A percentile compares a stretch with the other conserved stretches of the same genome.
phyloP scores from a whole-genome alignment of 768 basidiomycete species.

The Podaxis mareebaensis region DNA sequence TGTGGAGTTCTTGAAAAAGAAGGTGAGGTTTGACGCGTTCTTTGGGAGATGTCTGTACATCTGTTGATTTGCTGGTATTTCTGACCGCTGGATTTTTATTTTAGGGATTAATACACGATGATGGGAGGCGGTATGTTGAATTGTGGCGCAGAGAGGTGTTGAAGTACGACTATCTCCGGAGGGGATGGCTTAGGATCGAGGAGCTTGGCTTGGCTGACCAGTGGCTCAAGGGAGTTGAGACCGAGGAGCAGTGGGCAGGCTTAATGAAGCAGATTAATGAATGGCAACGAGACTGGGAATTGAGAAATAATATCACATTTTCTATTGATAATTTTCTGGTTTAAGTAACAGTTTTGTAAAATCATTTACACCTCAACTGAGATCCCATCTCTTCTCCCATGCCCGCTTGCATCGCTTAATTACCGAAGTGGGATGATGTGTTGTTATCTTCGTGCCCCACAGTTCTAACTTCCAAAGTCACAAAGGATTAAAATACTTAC shows the following conservation, averaged over 20 bases:
- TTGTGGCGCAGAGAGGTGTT: conserved; percentile 43
- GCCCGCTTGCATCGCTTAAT: neutral
- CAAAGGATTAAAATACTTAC: neutral
- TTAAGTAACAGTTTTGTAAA: neutral
- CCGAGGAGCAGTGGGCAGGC: conserved; percentile 51
- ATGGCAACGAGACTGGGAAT: conserved; percentile 58
- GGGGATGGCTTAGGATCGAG: conserved; percentile 49
- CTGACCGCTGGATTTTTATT: conserved; percentile 5
- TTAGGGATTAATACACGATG: conserved; percentile 40
- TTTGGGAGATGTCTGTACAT: neutral
- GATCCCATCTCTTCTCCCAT: conserved; percentile 1
- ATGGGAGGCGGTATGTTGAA: conserved; percentile 49
- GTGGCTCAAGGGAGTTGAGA: conserved; percentile 52
- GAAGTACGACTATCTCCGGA: conserved; percentile 33
- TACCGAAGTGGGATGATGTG: neutral
- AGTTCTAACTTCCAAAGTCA: neutral
- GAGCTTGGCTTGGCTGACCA: conserved; percentile 34
- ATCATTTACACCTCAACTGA: conserved; percentile 14
- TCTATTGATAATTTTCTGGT: neutral
- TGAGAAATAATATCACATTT: conserved; percentile 26
- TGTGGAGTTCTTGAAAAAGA: conserved; percentile 32
- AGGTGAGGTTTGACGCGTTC: conserved; percentile 24
- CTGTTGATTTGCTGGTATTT: neutral
- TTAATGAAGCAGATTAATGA: conserved; percentile 46
- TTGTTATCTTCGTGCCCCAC: conserved; percentile 1